phyloP scores from a whole-genome alignment of 2,329 filamentous ascomycete species.

The Talaromyces funiculosus region DNA sequence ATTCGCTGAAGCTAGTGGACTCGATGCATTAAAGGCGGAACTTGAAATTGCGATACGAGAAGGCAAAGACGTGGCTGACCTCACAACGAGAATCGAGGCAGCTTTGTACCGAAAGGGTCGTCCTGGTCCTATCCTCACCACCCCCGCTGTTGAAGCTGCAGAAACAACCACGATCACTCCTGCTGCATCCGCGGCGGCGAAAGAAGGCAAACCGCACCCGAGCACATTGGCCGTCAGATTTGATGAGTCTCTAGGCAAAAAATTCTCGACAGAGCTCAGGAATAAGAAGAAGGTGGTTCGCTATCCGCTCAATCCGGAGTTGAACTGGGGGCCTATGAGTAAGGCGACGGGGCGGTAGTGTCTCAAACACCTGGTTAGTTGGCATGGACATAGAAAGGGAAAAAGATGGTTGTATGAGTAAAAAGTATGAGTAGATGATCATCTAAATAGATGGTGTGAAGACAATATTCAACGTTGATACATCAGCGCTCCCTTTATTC shows the following conservation, averaged over 20 bases:
- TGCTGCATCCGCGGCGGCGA: slow-evolving; percentile 15
- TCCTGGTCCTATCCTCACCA: background rate
- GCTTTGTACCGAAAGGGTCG: slow-evolving; percentile 36
- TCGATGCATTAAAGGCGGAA: slow-evolving; percentile 32
- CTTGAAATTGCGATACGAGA: slow-evolving; percentile 30
- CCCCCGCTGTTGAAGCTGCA: background rate
- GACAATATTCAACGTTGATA: background rate
- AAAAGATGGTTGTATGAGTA: background rate
- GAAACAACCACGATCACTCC: slow-evolving; percentile 9
- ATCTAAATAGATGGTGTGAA: background rate
- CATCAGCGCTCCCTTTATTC: background rate
- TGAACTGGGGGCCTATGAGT: slow-evolving; percentile 88
- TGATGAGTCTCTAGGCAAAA: slow-evolving; percentile 70
- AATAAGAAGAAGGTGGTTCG: slow-evolving; percentile 66
- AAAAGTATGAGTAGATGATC: slow-evolving; percentile 17
- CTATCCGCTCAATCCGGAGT: slow-evolving; percentile 83
- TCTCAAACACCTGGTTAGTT: background rate
- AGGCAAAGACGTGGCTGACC: slow-evolving; percentile 31
- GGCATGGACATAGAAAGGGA: background rate
- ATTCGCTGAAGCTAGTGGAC: slow-evolving; percentile 28
- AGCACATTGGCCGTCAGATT: slow-evolving; percentile 62
- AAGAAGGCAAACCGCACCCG: slow-evolving; percentile 21
- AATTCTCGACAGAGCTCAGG: slow-evolving; percentile 39
- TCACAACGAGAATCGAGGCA: slow-evolving; percentile 41
- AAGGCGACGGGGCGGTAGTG: slow-evolving; percentile 26